Percentiles rank a stretch among this genome's conserved stretches.
Evolutionary conservation across 305 asterid genomes (phyloP).

Genomic region (Fraxinus xanthoxyloides): DNA sequence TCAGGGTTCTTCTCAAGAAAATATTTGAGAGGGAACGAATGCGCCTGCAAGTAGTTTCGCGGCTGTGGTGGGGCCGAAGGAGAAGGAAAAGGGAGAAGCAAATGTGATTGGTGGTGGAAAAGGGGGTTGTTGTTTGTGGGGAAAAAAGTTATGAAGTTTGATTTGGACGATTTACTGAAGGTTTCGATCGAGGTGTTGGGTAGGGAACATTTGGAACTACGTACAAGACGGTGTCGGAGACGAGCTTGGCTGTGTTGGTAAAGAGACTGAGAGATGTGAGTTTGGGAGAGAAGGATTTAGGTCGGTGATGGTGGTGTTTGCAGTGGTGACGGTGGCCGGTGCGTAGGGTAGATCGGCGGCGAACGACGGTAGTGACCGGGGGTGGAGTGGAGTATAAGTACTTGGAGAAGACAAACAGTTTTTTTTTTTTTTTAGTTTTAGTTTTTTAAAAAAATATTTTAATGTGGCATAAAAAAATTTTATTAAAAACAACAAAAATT

Average conservation of each 20-base stretch:
- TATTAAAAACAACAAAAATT: too few relatives aligned
- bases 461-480: too few relatives aligned
- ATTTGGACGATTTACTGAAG: constrained; percentile 48
- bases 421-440: too few relatives aligned
- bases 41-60: constrained; percentile 17
- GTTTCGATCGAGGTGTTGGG: constrained; percentile 63
- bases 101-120: constrained; percentile 28
- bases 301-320: not conserved
- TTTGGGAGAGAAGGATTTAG: constrained; percentile 46
- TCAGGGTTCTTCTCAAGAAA: constrained; percentile 26
- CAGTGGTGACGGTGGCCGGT: too few relatives aligned
- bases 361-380: too few relatives aligned
- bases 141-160: constrained; percentile 36
- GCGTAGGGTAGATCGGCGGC: too few relatives aligned
- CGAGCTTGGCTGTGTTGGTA: constrained; percentile 43
- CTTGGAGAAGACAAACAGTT: too few relatives aligned
- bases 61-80: constrained; percentile 27
- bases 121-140: constrained; percentile 42
- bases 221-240: constrained; percentile 50
- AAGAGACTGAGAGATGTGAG: constrained; percentile 53
- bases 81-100: constrained; percentile 27
- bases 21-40: constrained; percentile 12
- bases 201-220: constrained; percentile 53
- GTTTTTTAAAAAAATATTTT: too few relatives aligned
- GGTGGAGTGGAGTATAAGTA: too few relatives aligned